Evolutionary conservation across 371 early-diverging fungal genomes (phyloP).

Genomic region (Rhizomucor pusillus): DNA sequence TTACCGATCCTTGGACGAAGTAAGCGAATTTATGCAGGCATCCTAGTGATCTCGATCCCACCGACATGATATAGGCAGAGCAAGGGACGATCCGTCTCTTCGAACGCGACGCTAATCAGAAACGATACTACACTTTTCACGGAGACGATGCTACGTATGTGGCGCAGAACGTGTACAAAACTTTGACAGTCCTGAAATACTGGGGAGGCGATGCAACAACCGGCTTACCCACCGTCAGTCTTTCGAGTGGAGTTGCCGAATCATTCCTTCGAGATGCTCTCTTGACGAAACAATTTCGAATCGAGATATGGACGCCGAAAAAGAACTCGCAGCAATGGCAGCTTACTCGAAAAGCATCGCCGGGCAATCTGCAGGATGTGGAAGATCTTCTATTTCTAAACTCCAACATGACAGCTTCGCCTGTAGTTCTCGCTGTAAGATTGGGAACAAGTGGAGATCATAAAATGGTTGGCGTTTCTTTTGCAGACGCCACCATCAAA

Average conservation of each 20-base stretch:
- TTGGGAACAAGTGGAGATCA: slow-evolving; percentile 53
- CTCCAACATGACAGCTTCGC: slow-evolving; percentile 69
- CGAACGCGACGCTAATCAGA: slow-evolving; percentile 56
- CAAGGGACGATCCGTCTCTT: slow-evolving; percentile 69
- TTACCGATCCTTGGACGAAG: slow-evolving; percentile 9
- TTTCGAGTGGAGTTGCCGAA: slow-evolving; percentile 74
- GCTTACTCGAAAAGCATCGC: slow-evolving; percentile 71
- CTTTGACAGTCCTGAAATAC: slow-evolving; percentile 86
- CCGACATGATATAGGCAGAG: slow-evolving; percentile 14
- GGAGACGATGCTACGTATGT: slow-evolving; percentile 86
- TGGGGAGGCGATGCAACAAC: slow-evolving; percentile 72
- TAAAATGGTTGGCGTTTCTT: slow-evolving; percentile 82
- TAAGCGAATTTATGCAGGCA: not conserved
- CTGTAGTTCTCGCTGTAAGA: slow-evolving; percentile 81
- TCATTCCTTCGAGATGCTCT: slow-evolving; percentile 79
- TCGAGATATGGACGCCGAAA: slow-evolving; percentile 85
- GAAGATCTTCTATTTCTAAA: slow-evolving; percentile 85
- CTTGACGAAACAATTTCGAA: slow-evolving; percentile 65
- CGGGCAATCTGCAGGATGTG: slow-evolving; percentile 88
- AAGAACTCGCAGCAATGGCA: slow-evolving; percentile 45
- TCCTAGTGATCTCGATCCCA: not conserved
- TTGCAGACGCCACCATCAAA: slow-evolving; percentile 81
- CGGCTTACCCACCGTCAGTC: slow-evolving; percentile 75
- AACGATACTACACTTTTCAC: slow-evolving; percentile 74
- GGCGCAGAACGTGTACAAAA: slow-evolving; percentile 85